These are phyloP conservation scores for Eucalyptus pumila DNA, from an alignment of 345 rosid genomes.

Conservation along the genomic window DNA sequence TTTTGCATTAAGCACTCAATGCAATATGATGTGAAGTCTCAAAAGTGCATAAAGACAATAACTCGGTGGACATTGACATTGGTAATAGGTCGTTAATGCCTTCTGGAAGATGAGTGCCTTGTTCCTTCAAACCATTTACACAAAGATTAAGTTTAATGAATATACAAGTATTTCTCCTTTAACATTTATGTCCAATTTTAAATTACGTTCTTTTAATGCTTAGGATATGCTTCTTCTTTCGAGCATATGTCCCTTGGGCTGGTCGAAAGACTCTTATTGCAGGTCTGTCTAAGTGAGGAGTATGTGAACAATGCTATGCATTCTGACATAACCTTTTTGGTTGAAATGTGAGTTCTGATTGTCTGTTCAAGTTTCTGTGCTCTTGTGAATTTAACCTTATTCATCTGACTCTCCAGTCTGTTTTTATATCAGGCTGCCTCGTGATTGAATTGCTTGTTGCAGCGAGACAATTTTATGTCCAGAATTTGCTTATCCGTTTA, in stretches of 20 bases:
- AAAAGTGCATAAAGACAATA: neutral
- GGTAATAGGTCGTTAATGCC: neutral
- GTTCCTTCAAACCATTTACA: neutral
- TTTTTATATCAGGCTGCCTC: neutral
- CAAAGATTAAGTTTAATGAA: neutral
- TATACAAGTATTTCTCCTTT: neutral
- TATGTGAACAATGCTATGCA: neutral
- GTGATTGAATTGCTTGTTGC: conserved; percentile 1
- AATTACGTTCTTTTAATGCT: neutral
- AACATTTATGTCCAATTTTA: neutral
- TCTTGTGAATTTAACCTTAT: neutral
- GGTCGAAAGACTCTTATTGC: neutral
- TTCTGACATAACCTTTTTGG: neutral
- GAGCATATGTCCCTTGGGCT: neutral
- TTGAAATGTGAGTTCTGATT: neutral
- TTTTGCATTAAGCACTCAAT: no score
- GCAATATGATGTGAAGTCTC: neutral
- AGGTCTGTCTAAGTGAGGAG: neutral
- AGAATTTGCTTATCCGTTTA: conserved; percentile 82
- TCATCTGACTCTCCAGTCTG: neutral
- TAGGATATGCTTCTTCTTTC: neutral
- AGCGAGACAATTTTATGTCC: conserved; percentile 84
- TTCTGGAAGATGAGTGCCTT: neutral
- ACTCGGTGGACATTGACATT: neutral
- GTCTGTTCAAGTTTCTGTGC: neutral